Evolutionary conservation across 371 early-diverging fungal species (phyloP), one percentile per base, ranked within the genome.

Genomic region (Parasitella parasitica): DNA sequence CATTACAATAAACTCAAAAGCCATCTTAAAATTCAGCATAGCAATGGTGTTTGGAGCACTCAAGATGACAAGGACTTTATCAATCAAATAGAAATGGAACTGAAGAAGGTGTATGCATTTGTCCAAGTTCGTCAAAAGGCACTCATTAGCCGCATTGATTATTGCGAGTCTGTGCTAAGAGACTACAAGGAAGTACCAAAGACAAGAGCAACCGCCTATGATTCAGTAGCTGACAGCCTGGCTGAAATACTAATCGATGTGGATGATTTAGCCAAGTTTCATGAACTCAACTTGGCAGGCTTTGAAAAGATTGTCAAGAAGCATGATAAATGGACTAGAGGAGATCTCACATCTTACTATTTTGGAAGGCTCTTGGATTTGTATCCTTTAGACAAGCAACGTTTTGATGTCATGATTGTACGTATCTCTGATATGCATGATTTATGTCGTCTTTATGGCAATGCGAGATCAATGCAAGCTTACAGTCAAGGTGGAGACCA

Each of bases 251-350:
- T 70, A 11, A 76, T 77, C 27, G 95, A 95, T 59, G 83, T 93
- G 24, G 88, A 87, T 65, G 91, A 91, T 66, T 81, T 96, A 54
- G 85, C 93, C 22, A 89, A 91, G 68, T 97, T 90, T 72, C 87
- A 92, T 9, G 88, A 94, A 9, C 76, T 95, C 63, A 97, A 97
- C 81, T 89, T 91, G 61, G 83, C 91, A 9, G 97, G 91, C 8
- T 92, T 97, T 64, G 82, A 92, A 58, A 94, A 91, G 78, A 88
- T 96, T 43, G 74, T 95, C 56, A 91, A 93, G 69, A 94, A 94
- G 70, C 94, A 95, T 64, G 97, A 96, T 72, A 92, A 92, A 22
- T 36, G 54, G 49, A 68, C 67, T 6, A 67, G 79, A 9, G 89
- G 82, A 72, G 73, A 81, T 28, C 82, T 95, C 46, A 87, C 85